Evolutionary conservation across 1,139 yeast species (phyloP).

Genomic region (Eremothecium cymbalariae): DNA sequence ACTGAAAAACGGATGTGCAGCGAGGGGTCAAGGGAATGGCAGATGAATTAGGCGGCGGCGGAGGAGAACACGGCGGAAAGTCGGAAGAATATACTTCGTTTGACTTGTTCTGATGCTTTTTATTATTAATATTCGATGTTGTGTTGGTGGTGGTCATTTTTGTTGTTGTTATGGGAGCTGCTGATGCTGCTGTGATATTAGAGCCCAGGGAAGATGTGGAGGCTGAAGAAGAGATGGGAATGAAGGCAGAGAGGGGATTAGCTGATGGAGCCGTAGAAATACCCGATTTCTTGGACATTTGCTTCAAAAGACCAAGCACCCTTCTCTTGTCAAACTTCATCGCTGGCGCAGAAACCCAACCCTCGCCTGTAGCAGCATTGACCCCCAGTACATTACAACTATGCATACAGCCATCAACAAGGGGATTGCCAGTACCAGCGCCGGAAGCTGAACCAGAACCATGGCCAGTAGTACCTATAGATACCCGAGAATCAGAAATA

Average conservation of each 20-base stretch:
- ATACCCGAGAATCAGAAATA: conserved; percentile 1
- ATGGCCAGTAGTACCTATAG: not conserved
- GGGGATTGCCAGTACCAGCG: not conserved
- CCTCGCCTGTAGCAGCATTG: not conserved
- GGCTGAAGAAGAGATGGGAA: too few species aligned
- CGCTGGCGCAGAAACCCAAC: conserved; percentile 1
- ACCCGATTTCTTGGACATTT: conserved; percentile 14
- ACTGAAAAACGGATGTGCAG: conserved; percentile 17
- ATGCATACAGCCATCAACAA: not conserved
- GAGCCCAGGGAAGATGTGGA: too few species aligned
- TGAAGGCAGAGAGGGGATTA: too few species aligned
- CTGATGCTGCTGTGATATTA: too few species aligned
- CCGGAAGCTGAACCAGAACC: not conserved
- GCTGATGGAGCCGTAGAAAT: too few species aligned
- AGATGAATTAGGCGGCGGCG: conserved; percentile 7
- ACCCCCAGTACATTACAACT: too few species aligned
- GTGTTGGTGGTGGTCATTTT: too few species aligned
- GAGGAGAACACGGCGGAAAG: conserved; percentile 11
- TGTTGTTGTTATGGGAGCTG: too few species aligned
- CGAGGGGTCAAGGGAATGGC: conserved; percentile 19
- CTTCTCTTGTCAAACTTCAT: conserved; percentile 17
- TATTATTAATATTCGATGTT: too few species aligned
- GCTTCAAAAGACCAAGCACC: conserved; percentile 20
- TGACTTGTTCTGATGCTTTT: too few species aligned
- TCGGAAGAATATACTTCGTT: too few species aligned